Percentiles rank a stretch among this genome's conserved stretches.
phyloP scores from a whole-genome alignment of 2,329 filamentous ascomycete genomes.

The Beauveria sp. region DNA sequence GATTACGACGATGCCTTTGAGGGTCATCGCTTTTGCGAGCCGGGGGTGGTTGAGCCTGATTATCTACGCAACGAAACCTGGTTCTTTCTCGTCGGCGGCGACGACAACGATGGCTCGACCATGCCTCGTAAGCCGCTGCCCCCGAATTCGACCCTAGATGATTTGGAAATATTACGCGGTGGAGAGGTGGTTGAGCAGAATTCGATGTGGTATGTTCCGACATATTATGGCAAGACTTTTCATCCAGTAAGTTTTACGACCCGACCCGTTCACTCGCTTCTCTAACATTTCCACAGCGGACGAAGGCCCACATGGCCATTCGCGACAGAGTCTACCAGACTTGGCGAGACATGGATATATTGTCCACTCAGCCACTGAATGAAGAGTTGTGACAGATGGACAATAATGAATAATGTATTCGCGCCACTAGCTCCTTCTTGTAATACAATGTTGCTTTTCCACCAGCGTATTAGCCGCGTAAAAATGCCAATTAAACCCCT shows the following conservation, averaged over 20 bases:
- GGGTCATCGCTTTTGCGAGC: conserved; percentile 38
- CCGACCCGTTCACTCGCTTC: background rate
- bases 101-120: conserved; percentile 27
- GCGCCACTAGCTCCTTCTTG: background rate
- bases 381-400: conserved; percentile 1
- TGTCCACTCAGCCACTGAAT: background rate
- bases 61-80: conserved; percentile 36
- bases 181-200: conserved; percentile 22
- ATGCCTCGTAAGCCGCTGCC: conserved; percentile 17
- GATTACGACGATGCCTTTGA: conserved; percentile 37
- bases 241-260: conserved; percentile 27
- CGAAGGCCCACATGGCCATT: conserved; percentile 31
- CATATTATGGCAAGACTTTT: conserved; percentile 39
- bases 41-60: conserved; percentile 33
- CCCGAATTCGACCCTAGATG: conserved; percentile 25
- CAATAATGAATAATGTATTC: background rate
- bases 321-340: conserved; percentile 19
- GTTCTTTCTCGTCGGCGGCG: conserved; percentile 41
- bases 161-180: conserved; percentile 28
- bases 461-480: background rate
- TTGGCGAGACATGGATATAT: conserved; percentile 15
- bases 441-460: background rate
- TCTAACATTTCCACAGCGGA: conserved; percentile 20
- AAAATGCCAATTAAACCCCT: no score
- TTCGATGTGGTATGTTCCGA: conserved; percentile 40